Evolutionary conservation across 2,329 filamentous ascomycete genomes (phyloP).

Genomic region (Trichophyton verrucosum): DNA sequence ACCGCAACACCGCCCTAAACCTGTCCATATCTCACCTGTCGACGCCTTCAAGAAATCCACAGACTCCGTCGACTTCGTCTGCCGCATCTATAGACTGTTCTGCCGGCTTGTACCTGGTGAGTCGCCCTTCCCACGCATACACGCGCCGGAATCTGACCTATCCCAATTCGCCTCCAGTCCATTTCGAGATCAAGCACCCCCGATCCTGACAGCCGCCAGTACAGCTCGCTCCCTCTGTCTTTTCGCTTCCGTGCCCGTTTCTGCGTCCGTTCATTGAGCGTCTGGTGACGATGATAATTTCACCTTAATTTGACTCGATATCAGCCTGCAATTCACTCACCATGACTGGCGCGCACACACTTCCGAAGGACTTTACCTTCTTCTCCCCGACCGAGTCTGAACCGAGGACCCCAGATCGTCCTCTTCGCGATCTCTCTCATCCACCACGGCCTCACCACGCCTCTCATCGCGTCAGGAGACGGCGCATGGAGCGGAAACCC

Average conservation of each 20-base stretch:
- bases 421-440: slow-evolving; percentile 26
- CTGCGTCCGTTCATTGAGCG: neutral
- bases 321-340: neutral
- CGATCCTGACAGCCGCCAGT: neutral
- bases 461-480: slow-evolving; percentile 30
- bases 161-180: neutral
- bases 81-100: too few relatives aligned
- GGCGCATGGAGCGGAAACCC: slow-evolving; percentile 25
- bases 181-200: neutral
- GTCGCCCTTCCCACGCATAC: neutral
- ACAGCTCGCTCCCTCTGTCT: neutral
- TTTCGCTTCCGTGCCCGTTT: neutral
- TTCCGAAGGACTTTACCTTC: slow-evolving; percentile 38
- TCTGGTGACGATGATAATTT: neutral
- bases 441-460: slow-evolving; percentile 36
- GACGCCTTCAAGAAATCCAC: too few relatives aligned
- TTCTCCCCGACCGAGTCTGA: slow-evolving; percentile 19
- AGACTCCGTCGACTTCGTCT: too few relatives aligned
- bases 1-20: neutral
- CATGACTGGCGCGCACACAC: slow-evolving; percentile 24
- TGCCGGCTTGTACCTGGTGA: neutral
- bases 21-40: neutral
- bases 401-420: slow-evolving; percentile 34
- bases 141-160: neutral
- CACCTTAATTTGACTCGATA: neutral